Conservation (phyloP, 768 basidiomycete species). For the Rhizopogon roseolus region DNA sequence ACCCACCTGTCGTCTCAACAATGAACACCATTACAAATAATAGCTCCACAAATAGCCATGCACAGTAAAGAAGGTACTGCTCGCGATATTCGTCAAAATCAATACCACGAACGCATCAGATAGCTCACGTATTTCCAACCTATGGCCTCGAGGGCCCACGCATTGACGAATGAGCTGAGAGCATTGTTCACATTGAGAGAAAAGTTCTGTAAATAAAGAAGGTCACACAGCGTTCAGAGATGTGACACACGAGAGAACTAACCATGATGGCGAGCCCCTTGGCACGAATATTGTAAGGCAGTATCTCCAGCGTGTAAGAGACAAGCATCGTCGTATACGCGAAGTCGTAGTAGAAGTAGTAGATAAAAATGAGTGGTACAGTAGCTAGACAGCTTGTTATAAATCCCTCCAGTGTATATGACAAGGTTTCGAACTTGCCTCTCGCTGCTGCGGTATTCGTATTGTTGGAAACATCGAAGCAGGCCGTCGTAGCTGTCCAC, state of each 20-base stretch:
- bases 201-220: conserved; percentile 41
- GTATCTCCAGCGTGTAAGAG: conserved; percentile 66
- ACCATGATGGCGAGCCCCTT: conserved; percentile 78
- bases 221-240: background rate
- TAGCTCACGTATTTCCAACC: conserved; percentile 44
- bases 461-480: conserved; percentile 26
- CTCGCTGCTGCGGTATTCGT: conserved; percentile 26
- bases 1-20: conserved; percentile 58
- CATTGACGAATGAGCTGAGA: conserved; percentile 79
- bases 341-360: conserved; percentile 51
- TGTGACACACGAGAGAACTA: conserved; percentile 10
- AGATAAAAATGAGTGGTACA: conserved; percentile 62
- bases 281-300: conserved; percentile 76
- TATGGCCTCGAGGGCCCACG: conserved; percentile 55
- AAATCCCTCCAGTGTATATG: background rate
- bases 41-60: conserved; percentile 60
- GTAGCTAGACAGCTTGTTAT: conserved; percentile 36
- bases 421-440: conserved; percentile 4
- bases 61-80: conserved; percentile 56
- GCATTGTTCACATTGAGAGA: conserved; percentile 61
- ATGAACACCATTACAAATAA: conserved; percentile 50
- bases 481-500: conserved; percentile 51
- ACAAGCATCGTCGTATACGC: conserved; percentile 74
- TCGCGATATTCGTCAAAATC: background rate
- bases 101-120: background rate